Conservation (phyloP, 768 basidiomycete genomes). For the Boletus sp. region DNA sequence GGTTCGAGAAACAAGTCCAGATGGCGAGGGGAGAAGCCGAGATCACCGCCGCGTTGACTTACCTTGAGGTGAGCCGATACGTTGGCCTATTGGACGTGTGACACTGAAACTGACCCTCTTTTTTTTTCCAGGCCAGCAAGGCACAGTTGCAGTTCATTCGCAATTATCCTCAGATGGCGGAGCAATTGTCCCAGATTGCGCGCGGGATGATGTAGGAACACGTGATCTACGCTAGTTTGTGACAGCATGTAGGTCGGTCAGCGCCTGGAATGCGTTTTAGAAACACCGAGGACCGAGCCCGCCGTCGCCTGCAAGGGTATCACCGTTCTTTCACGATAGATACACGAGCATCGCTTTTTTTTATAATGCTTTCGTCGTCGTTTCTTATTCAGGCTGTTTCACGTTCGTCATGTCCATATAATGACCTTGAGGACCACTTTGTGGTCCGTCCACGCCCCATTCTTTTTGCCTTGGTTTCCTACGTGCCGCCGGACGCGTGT, state of each 20-base stretch:
- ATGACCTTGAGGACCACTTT: too few relatives aligned
- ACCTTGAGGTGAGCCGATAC: constrained; percentile 61
- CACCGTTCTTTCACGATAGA: too few relatives aligned
- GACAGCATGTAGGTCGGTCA: constrained; percentile 8
- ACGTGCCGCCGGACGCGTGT: too few relatives aligned
- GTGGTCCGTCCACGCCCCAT: too few relatives aligned
- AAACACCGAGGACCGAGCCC: background rate
- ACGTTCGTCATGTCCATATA: background rate
- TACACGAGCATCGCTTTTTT: background rate
- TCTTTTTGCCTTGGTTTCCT: too few relatives aligned
- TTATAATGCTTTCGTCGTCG: background rate
- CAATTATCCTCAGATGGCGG: constrained; percentile 83
- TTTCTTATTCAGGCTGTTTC: background rate
- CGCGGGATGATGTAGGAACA: constrained; percentile 34
- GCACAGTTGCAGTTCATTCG: constrained; percentile 82
- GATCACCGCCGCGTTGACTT: constrained; percentile 73
- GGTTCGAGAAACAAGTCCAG: constrained; percentile 83
- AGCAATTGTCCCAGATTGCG: constrained; percentile 55
- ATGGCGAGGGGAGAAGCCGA: constrained; percentile 91
- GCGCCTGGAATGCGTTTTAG: background rate
- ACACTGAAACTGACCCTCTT: background rate
- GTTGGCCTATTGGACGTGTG: background rate
- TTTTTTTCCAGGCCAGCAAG: constrained; percentile 60
- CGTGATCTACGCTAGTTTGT: background rate
- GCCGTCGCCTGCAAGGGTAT: background rate